Percentiles rank a stretch among this genome's conserved stretches.
These are phyloP conservation scores for Colletotrichum coccodes DNA, from an alignment of 2,329 filamentous ascomycete species.

Conservation along the genomic window DNA sequence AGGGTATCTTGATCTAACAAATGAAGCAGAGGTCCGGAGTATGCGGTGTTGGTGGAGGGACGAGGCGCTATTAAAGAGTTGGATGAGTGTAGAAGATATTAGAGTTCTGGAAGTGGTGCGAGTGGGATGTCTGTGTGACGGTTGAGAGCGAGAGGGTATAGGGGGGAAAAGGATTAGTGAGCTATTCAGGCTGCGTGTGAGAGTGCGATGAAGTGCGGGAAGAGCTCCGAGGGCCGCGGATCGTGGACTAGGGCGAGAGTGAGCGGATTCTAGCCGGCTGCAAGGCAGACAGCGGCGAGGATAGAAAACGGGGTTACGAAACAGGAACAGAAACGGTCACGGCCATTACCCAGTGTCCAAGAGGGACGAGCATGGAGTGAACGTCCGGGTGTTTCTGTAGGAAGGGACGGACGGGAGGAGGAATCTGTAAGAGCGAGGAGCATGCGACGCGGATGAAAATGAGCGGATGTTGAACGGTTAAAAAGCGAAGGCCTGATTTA, in stretches of 20 bases:
- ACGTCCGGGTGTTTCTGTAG: constrained; percentile 32
- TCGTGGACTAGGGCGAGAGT: constrained; percentile 16
- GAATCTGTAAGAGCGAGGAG: constrained; percentile 29
- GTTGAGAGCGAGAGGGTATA: constrained; percentile 13
- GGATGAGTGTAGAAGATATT: constrained; percentile 20
- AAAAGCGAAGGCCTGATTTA: constrained; percentile 29
- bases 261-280: constrained; percentile 28
- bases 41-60: constrained; percentile 24
- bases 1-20: constrained; percentile 28
- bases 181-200: constrained; percentile 19
- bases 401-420: constrained; percentile 28
- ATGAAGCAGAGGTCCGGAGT: constrained; percentile 14
- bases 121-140: constrained; percentile 32
- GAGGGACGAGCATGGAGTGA: constrained; percentile 32
- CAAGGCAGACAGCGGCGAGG: constrained; percentile 24
- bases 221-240: constrained; percentile 28
- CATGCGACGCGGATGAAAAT: constrained; percentile 24
- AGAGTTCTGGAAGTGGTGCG: constrained; percentile 27
- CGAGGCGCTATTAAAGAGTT: constrained; percentile 30
- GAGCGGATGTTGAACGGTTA: constrained; percentile 33
- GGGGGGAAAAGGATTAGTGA: constrained; percentile 30
- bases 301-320: constrained; percentile 28
- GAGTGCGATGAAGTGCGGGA: constrained; percentile 22
- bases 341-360: constrained; percentile 34
- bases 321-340: constrained; percentile 34